These are phyloP conservation scores for Heritiera fomes DNA, from an alignment of 345 rosid genomes.

Conservation along the genomic window DNA sequence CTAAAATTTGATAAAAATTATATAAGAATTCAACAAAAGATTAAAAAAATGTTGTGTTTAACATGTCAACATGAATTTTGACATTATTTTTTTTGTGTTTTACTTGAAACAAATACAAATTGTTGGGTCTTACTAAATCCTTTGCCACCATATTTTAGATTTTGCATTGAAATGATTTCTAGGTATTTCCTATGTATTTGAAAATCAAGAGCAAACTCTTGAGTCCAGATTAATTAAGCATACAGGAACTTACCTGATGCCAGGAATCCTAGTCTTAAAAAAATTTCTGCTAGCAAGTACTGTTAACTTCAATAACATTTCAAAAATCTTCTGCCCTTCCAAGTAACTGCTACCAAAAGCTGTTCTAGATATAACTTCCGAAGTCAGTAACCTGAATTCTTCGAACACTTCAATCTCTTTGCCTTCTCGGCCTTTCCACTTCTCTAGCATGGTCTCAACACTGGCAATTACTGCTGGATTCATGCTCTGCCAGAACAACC, in stretches of 20 bases:
- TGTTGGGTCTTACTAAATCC: no score
- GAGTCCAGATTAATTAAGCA: no score
- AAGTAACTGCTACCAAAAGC: constrained; percentile 48
- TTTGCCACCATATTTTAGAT: no score
- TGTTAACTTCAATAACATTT: constrained; percentile 27
- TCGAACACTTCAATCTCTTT: constrained; percentile 38
- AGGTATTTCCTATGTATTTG: no score
- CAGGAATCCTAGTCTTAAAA: constrained; percentile 25
- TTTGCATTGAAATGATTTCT: no score
- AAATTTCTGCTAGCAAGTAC: neutral
- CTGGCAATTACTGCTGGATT: constrained; percentile 38
- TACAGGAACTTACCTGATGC: constrained; percentile 25
- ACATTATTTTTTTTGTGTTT: no score
- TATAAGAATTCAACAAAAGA: no score
- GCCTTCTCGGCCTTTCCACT: constrained; percentile 36
- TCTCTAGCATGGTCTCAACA: constrained; percentile 43
- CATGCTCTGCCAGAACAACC: constrained; percentile 24
- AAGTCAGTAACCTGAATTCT: constrained; percentile 41
- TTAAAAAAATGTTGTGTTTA: no score
- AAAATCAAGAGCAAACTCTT: no score
- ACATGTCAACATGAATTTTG: no score
- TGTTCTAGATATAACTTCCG: constrained; percentile 46
- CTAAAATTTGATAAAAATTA: no score
- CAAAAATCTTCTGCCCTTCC: constrained; percentile 17
- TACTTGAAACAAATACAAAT: no score